A percentile compares a stretch with the other conserved stretches of the same genome.
Evolutionary conservation across 345 rosid species (phyloP).

Genomic region (Passiflora organensis): DNA sequence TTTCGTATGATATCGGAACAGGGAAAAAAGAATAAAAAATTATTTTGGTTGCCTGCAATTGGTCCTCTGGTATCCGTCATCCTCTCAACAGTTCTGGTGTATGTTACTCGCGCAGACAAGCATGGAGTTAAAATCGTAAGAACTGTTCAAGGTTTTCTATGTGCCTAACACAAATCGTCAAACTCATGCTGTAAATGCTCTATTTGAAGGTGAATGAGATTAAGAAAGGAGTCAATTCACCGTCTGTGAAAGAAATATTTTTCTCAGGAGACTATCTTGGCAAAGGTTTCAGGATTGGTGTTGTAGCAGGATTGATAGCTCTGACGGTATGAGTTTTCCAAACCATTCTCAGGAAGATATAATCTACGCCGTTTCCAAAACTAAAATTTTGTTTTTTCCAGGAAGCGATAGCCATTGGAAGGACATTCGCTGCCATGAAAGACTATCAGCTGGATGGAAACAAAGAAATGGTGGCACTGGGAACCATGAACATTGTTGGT

Average conservation of each 20-base stretch:
- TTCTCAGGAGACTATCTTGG: conserved; percentile 57
- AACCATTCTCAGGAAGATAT: neutral
- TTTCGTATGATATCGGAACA: conserved; percentile 21
- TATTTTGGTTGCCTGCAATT: conserved; percentile 90
- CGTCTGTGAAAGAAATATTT: conserved; percentile 58
- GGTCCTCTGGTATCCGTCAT: conserved; percentile 83
- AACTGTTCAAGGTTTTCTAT: too few relatives aligned
- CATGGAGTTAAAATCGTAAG: conserved; percentile 88
- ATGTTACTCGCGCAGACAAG: conserved; percentile 80
- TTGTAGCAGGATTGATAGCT: conserved; percentile 75
- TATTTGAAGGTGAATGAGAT: conserved; percentile 63
- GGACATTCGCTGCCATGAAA: conserved; percentile 93
- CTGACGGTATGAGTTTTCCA: conserved; percentile 55
- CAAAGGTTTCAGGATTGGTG: conserved; percentile 72
- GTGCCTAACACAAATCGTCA: neutral
- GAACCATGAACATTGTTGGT: conserved; percentile 87
- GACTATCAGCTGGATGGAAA: conserved; percentile 93
- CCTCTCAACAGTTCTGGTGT: conserved; percentile 84
- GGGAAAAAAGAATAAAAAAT: conserved; percentile 78
- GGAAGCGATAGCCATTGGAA: conserved; percentile 98
- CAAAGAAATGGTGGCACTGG: conserved; percentile 96
- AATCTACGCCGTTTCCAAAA: too few relatives aligned
- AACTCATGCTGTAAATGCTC: neutral
- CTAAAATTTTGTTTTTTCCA: too few relatives aligned
- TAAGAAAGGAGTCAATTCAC: conserved; percentile 71